These are phyloP conservation scores for Margaritispora aquatica DNA, from an alignment of 495 filamentous ascomycete species.

Conservation along the genomic window DNA sequence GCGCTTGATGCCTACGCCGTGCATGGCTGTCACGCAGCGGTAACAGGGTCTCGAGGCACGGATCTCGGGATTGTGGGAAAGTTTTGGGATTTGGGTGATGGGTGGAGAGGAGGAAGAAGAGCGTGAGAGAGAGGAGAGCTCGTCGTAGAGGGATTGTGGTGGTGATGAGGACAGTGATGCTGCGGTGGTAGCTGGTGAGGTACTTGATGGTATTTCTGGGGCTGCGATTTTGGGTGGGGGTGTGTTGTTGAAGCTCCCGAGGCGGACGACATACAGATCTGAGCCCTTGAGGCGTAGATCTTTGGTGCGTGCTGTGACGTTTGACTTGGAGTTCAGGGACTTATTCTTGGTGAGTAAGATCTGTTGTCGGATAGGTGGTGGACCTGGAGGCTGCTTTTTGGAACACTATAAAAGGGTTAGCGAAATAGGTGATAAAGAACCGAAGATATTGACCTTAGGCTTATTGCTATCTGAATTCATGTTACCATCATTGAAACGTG, in stretches of 20 bases:
- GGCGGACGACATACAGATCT: slow-evolving; percentile 44
- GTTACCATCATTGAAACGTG: slow-evolving; percentile 1
- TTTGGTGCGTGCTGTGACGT: slow-evolving; percentile 34
- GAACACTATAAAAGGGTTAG: background rate
- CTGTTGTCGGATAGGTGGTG: slow-evolving; percentile 17
- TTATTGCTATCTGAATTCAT: background rate
- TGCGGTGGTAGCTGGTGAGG: background rate
- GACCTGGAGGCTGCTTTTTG: slow-evolving; percentile 5
- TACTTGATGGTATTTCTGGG: too few relatives aligned
- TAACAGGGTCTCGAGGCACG: slow-evolving; percentile 42
- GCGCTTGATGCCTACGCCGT: slow-evolving; percentile 45
- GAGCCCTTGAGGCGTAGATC: slow-evolving; percentile 40
- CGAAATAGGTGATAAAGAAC: background rate
- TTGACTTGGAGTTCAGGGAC: slow-evolving; percentile 14
- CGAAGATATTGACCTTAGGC: slow-evolving; percentile 1
- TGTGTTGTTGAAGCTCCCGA: slow-evolving; percentile 25
- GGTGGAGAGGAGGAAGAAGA: slow-evolving; percentile 1
- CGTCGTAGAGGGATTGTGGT: slow-evolving; percentile 37
- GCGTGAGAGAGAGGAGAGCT: slow-evolving; percentile 27
- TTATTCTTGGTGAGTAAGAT: slow-evolving; percentile 20
- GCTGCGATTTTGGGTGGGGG: too few relatives aligned
- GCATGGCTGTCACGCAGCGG: slow-evolving; percentile 43
- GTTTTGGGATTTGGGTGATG: background rate
- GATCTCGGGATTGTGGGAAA: slow-evolving; percentile 11
- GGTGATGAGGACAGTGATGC: background rate